Conservation (phyloP, 306 rosid species). For the Malus sieversii region DNA sequence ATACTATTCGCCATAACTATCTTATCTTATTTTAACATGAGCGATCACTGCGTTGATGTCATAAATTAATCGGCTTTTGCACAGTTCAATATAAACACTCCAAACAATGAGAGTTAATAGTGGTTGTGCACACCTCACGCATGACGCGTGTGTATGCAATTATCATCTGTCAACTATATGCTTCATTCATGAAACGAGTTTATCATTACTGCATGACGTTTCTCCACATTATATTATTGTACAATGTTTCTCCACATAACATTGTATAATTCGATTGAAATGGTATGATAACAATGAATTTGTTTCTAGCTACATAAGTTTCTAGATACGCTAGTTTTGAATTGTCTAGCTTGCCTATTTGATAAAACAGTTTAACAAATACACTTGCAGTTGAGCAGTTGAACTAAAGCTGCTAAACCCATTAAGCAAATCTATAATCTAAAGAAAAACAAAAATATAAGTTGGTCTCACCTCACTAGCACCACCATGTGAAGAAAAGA, state of each 20-base stretch:
- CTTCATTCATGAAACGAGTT: neutral
- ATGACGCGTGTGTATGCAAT: constrained; percentile 18
- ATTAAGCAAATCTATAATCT: neutral
- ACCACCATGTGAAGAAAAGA: neutral
- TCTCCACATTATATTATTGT: too few relatives aligned
- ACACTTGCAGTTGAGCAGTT: constrained; percentile 9
- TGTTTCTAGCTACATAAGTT: too few relatives aligned
- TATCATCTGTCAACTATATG: neutral
- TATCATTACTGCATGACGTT: too few relatives aligned
- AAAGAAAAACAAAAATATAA: neutral
- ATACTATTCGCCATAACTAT: neutral
- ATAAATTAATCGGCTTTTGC: neutral
- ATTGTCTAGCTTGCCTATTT: neutral
- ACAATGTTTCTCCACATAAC: too few relatives aligned
- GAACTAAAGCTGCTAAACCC: neutral
- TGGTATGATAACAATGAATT: too few relatives aligned
- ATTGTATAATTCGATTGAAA: too few relatives aligned
- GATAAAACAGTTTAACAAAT: neutral
- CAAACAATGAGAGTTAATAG: neutral
- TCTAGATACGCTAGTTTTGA: neutral
- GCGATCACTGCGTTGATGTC: neutral
- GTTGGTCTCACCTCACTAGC: constrained; percentile 1
- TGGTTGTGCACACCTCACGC: neutral
- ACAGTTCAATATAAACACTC: constrained; percentile 4
- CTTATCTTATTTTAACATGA: neutral